Conservation (phyloP, 768 basidiomycete genomes). For the Leccinellum luteum region DNA sequence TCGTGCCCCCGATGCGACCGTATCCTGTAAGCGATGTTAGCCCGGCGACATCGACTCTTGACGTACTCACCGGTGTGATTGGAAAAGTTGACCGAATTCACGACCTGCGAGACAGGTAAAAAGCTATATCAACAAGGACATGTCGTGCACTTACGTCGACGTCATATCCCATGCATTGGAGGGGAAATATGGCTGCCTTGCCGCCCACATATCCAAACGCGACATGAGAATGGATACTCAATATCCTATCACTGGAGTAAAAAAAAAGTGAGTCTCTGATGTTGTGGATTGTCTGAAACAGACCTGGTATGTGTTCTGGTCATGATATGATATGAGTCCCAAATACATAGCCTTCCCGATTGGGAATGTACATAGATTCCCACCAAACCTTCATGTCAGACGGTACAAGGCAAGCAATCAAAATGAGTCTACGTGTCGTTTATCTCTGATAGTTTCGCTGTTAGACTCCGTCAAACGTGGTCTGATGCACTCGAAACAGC, state of each 20-base stretch:
- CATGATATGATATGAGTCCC: no score
- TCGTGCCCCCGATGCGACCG: constrained; percentile 75
- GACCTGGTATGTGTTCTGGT: neutral
- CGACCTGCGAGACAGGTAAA: constrained; percentile 44
- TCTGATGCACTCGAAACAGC: constrained; percentile 70
- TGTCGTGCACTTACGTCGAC: constrained; percentile 71
- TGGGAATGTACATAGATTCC: neutral
- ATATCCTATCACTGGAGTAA: constrained; percentile 49
- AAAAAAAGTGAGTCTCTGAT: constrained; percentile 5
- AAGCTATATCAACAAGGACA: neutral
- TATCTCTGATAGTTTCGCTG: neutral
- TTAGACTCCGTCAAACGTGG: constrained; percentile 87
- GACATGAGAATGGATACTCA: constrained; percentile 94
- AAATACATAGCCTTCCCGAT: neutral
- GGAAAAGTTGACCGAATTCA: constrained; percentile 93
- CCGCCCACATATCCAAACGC: constrained; percentile 92
- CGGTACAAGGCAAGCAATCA: constrained; percentile 51
- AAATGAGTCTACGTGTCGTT: neutral
- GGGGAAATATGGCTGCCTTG: constrained; percentile 74
- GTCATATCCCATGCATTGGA: constrained; percentile 88
- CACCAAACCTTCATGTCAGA: constrained; percentile 43
- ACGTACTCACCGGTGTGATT: constrained; percentile 78
- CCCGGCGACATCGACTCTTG: neutral
- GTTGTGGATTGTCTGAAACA: neutral
- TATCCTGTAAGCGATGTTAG: constrained; percentile 55